Conservation (phyloP, 2,329 filamentous ascomycete genomes). For the Cercospora sesami region DNA sequence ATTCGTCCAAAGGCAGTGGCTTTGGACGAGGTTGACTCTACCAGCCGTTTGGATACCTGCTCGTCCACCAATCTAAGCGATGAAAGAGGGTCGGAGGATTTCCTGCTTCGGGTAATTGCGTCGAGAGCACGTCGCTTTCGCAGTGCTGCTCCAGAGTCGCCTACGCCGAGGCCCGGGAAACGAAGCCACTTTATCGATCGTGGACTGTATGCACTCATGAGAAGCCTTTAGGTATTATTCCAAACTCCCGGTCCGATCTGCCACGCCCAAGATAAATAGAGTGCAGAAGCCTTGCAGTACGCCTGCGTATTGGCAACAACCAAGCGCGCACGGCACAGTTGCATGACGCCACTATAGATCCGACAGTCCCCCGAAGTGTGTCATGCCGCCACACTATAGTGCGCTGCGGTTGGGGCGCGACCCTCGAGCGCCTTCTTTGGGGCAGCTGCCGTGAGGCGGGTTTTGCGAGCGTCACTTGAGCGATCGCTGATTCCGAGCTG, state of each 20-base stretch:
- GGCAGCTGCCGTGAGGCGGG: background rate
- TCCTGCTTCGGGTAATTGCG: background rate
- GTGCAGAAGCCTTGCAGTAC: slow-evolving; percentile 2
- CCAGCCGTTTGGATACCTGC: background rate
- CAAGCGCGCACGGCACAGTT: background rate
- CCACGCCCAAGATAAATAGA: background rate
- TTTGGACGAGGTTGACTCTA: background rate
- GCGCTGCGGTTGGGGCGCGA: background rate
- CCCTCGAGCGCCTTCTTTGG: background rate
- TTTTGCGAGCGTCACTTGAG: background rate
- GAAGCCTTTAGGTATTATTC: background rate
- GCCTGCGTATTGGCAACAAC: slow-evolving; percentile 6
- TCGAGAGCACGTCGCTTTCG: background rate
- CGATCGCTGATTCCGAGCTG: background rate
- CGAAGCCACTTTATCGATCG: background rate
- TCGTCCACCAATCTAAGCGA: background rate
- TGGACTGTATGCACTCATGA: background rate
- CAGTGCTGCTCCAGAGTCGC: background rate
- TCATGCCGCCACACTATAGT: background rate
- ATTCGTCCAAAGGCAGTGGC: background rate
- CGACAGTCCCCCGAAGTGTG: slow-evolving; percentile 4
- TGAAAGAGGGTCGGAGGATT: background rate
- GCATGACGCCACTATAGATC: background rate
- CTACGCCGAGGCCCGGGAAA: background rate
- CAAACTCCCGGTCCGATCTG: slow-evolving; percentile 1